Percentiles rank a stretch among this genome's conserved stretches.
These are phyloP conservation scores for Cynara cardunculus DNA, from an alignment of 129 eudicot genomes.

Conservation along the genomic window DNA sequence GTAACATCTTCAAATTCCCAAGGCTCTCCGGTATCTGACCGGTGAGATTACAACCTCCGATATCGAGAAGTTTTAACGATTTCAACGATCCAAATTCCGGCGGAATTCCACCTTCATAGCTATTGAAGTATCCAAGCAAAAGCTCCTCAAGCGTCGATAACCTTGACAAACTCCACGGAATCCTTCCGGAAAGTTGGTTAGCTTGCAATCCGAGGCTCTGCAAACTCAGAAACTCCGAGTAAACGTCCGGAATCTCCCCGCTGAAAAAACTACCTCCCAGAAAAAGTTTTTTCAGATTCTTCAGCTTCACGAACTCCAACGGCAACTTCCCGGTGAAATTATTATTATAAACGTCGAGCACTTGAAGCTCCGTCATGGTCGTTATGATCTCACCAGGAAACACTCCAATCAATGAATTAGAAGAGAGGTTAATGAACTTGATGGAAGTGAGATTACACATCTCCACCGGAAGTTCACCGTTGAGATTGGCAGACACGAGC, in stretches of 20 bases:
- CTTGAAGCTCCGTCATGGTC: conserved; percentile 42
- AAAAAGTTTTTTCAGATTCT: conserved; percentile 29
- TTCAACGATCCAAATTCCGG: conserved; percentile 55
- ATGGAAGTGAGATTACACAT: conserved; percentile 37
- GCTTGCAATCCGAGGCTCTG: conserved; percentile 47
- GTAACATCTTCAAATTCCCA: conserved; percentile 55
- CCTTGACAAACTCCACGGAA: conserved; percentile 51
- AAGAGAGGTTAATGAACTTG: too few relatives aligned
- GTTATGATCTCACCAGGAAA: conserved; percentile 50
- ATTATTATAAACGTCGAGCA: conserved; percentile 62
- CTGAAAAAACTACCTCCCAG: conserved; percentile 72
- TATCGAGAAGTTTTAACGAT: conserved; percentile 40
- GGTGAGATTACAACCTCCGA: conserved; percentile 58
- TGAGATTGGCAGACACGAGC: conserved; percentile 45
- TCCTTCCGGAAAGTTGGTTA: conserved; percentile 48
- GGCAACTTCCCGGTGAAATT: conserved; percentile 64
- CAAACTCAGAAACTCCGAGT: conserved; percentile 33
- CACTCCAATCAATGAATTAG: conserved; percentile 31
- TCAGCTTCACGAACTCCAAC: conserved; percentile 35
- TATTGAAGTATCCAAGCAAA: conserved; percentile 56
- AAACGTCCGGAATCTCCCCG: conserved; percentile 68
- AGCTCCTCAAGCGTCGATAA: conserved; percentile 43
- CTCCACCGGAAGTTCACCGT: conserved; percentile 59
- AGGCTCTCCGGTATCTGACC: conserved; percentile 73
- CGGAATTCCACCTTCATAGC: conserved; percentile 67